Percentiles rank a stretch among this genome's conserved stretches.
Conservation (phyloP, 345 rosid species). For the Salix suchowensis region DNA sequence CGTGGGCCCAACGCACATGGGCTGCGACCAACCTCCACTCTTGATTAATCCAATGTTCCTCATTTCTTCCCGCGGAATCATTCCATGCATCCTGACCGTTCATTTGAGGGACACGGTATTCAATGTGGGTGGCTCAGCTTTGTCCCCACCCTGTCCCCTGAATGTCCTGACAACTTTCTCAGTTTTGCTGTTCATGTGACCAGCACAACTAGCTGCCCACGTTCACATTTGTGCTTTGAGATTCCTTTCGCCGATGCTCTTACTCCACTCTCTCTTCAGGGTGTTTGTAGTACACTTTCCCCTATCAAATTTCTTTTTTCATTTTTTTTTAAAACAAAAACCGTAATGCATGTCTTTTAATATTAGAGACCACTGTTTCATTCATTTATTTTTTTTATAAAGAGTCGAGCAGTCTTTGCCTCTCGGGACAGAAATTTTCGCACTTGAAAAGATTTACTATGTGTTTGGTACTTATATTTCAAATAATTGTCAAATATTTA, state of each 20-base stretch:
- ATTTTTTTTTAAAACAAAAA: background rate
- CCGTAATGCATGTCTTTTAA: background rate
- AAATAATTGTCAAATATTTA: no score
- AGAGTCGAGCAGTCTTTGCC: no score
- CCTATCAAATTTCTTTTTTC: background rate
- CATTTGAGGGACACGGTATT: conserved; percentile 20
- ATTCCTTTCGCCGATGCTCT: conserved; percentile 3
- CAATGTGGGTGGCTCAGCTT: conserved; percentile 24
- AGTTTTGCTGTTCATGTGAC: conserved; percentile 32
- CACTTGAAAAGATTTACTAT: background rate
- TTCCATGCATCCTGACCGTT: conserved; percentile 16
- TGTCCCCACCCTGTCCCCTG: conserved; percentile 49
- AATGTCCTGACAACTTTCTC: conserved; percentile 24
- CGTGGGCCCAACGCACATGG: conserved; percentile 39
- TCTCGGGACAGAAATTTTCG: background rate
- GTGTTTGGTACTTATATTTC: no score
- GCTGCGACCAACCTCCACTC: conserved; percentile 5
- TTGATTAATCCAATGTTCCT: conserved; percentile 20
- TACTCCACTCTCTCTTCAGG: background rate
- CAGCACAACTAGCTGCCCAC: conserved; percentile 28
- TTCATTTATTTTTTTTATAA: no score
- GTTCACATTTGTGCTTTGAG: conserved; percentile 10
- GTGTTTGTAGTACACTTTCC: background rate
- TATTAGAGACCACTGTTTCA: background rate
- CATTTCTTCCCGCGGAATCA: background rate